Percentiles rank a stretch among this genome's conserved stretches.
These are phyloP conservation scores for Ligustrum vulgare DNA, from an alignment of 257 asterid genomes.

Conservation along the genomic window DNA sequence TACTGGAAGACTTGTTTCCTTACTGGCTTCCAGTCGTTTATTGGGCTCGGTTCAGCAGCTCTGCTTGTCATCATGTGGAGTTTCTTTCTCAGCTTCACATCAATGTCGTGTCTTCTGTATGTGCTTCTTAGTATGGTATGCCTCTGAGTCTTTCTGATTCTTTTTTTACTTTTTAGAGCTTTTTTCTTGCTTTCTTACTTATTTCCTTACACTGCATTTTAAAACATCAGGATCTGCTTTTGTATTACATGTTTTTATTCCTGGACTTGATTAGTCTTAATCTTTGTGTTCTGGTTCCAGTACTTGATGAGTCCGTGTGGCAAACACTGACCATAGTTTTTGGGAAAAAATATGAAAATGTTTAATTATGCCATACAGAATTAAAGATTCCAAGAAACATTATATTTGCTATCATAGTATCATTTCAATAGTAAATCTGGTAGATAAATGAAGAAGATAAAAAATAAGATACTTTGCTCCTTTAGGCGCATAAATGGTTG, in stretches of 20 bases:
- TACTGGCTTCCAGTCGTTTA: constrained; percentile 67
- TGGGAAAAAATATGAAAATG: constrained; percentile 10
- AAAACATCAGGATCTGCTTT: constrained; percentile 26
- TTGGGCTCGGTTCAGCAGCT: constrained; percentile 85
- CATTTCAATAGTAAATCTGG: constrained; percentile 4
- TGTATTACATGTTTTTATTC: background rate
- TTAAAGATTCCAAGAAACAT: constrained; percentile 1
- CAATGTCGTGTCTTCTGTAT: constrained; percentile 82
- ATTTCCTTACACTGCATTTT: background rate
- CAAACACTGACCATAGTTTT: constrained; percentile 6
- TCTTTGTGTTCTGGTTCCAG: constrained; percentile 18
- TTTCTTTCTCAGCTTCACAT: constrained; percentile 93
- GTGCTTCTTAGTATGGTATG: constrained; percentile 98
- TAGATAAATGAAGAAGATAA: constrained; percentile 2
- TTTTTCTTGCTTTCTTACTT: background rate
- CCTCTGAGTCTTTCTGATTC: constrained; percentile 21
- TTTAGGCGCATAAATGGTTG: background rate
- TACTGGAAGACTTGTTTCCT: constrained; percentile 74
- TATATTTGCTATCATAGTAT: background rate
- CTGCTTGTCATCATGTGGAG: constrained; percentile 94
- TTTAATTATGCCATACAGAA: background rate
- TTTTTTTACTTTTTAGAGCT: background rate
- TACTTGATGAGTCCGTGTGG: background rate
- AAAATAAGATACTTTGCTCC: background rate
- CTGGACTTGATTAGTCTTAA: constrained; percentile 17